Base-by-base conservation (phyloP, 2,329 filamentous ascomycete genomes). In the Diaporthe sp. region DNA sequence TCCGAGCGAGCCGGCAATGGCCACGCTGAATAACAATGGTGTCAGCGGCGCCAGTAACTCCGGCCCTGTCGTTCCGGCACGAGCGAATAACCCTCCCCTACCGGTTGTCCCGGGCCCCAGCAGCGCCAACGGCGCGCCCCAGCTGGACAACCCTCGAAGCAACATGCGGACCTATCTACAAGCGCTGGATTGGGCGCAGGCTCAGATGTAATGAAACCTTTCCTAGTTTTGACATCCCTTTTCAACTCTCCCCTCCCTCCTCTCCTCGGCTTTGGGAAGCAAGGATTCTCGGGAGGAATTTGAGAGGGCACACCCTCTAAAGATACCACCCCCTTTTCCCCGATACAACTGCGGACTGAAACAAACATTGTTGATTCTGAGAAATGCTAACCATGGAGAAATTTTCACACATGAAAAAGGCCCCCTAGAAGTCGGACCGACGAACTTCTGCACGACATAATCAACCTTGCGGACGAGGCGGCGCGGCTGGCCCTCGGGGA, bases 381-480 rank as follows among this genome's bases (percentile, higher is more conserved):
- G 46, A 68, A 34, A 53, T 68, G 65, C 65, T 70, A 34, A 70
- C 65, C n/a, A 55, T 42, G 65, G 65, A 25, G 17, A 49, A 13
- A 39, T 39, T 60, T 13, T 34, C n/a, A 15, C 31, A 22, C 65
- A 31, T 25, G 19, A 6, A 70, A 67, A 70, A 70, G 65, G 65
- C 78, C 79, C 1, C 81, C 82, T 5, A 72, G 76, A 80, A 84
- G 67, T 78, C 82, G 73, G 78, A 84, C 76, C 80, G 87, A 84
- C 75, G 80, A 82, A 51, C 76, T 84, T 46, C 76, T 84, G 28
- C 75, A 80, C 49, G 83, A 84, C 67, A 84, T 84, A n/a, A 82
- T 84, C 44, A 81, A 81, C 46, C 81, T 89, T n/a, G 83, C 87
- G 17, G 85, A 86, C 62, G 85, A 85, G 78, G 84, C 86, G 49